phyloP scores from a whole-genome alignment of 768 basidiomycete species.

The Suillus subaureus region DNA sequence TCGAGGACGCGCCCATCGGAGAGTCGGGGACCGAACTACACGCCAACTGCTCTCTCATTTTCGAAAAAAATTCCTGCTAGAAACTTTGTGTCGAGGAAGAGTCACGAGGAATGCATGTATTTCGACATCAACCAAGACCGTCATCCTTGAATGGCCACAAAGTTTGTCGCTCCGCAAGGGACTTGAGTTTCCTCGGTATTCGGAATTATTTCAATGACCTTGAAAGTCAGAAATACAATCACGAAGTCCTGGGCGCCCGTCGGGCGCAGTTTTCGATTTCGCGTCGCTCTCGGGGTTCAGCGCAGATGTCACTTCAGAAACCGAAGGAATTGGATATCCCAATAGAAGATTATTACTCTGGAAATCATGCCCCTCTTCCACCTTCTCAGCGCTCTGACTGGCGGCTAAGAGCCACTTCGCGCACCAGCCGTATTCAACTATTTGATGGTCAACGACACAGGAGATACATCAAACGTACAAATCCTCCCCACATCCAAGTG shows the following conservation, averaged over 20 bases:
- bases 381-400: conserved; percentile 56
- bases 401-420: conserved; percentile 56
- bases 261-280: conserved; percentile 21
- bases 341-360: conserved; percentile 32
- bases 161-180: conserved; percentile 6
- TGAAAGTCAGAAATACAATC: conserved; percentile 10
- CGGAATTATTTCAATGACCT: conserved; percentile 30
- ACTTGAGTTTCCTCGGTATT: conserved; percentile 33
- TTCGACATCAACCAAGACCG: background rate
- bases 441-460: conserved; percentile 17
- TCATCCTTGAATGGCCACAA: conserved; percentile 1
- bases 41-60: no score
- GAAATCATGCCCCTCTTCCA: conserved; percentile 25
- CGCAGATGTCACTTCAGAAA: conserved; percentile 14
- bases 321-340: conserved; percentile 24
- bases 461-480: conserved; percentile 40
- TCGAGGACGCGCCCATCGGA: no score
- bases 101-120: background rate
- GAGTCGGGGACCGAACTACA: no score
- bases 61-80: no score
- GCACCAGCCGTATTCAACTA: conserved; percentile 25
- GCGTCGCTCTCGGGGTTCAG: conserved; percentile 5
- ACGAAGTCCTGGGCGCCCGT: background rate
- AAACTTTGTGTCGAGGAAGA: no score
- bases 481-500: conserved; percentile 36